A percentile compares a stretch with the other conserved stretches of the same genome.
Conservation (phyloP, 305 asterid species). For the Rubia occidens region DNA sequence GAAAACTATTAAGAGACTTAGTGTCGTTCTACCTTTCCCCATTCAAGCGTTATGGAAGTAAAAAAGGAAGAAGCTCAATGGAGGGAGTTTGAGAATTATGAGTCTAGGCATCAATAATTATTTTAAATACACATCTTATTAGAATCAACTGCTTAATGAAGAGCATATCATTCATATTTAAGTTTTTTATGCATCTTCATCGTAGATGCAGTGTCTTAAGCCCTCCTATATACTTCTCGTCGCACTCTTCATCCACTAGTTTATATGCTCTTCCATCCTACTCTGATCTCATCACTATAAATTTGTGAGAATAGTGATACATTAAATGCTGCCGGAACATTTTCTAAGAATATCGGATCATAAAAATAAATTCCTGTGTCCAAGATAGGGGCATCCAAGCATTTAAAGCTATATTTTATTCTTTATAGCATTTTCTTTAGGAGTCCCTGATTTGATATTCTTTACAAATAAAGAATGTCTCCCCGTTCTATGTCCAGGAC, state of each 20-base stretch:
- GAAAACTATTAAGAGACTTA: not conserved
- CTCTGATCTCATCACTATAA: not conserved
- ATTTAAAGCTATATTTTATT: not conserved
- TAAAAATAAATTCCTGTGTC: not conserved
- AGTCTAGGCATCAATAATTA: not conserved
- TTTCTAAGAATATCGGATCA: not conserved
- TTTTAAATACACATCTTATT: not conserved
- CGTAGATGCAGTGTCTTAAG: not conserved
- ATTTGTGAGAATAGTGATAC: not conserved
- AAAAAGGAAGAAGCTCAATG: not conserved
- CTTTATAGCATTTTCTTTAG: not conserved
- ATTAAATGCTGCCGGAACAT: not conserved
- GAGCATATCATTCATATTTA: not conserved
- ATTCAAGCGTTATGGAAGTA: not conserved
- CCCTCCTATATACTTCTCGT: not conserved
- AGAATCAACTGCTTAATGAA: not conserved
- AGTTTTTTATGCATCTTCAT: not conserved
- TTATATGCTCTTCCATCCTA: not conserved
- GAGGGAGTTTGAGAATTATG: not conserved
- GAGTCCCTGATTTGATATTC: not conserved
- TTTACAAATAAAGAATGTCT: not conserved
- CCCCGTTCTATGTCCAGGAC: not conserved
- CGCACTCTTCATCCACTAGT: not conserved
- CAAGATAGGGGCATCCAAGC: not conserved
- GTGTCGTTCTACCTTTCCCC: not conserved